Evolutionary conservation across 306 rosid species (phyloP), one percentile per base, ranked within the genome.

Genomic region (Gastrolobium bilobum): DNA sequence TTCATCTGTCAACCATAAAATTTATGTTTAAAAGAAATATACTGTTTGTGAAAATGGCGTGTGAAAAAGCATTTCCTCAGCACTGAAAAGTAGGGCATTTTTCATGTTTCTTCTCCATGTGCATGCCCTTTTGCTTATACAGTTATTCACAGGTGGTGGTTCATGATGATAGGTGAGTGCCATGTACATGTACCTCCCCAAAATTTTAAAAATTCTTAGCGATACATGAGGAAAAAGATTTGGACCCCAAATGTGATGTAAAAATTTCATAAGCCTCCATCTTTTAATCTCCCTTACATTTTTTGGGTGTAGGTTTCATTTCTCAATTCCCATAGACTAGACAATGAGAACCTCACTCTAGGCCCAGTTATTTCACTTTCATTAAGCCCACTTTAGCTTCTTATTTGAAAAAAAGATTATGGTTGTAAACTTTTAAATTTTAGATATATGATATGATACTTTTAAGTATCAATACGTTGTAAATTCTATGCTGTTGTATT

Each of bases 1-100:
- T 73, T 47, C 42, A 66, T 46, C 33, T 31, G 0, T 71, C 46
- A 38, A 42, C 52, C 42, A 73, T 31, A 47, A 64, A 77, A 44
- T 44, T 75, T 56, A 29, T 65, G 80, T 30, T 71, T 10, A 56
- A 33, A 61, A 33, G 35, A 51, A 34, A 42, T 72, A n/a, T 71
- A 9, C 10, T 54, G 48, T 68, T n/a, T 79, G 15, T n/a, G 30
- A 33, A 69, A 48, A 47, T 50, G 30, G 29, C 37, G 14, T 6
- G 30, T 15, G 79, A 43, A 59, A 20, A 58, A 40, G 4, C 15
- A 43, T 38, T 3, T 29, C 43, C 14, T 67, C 31, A 13, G 42
- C 4, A 33, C 64, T 7, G 30, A 66, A 54, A 34, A 26, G 50
- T 10, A 53, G 40, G 48, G 6, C 10, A 26, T 51, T 43, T 53